Evolutionary conservation across 345 rosid species (phyloP), one percentile per base, ranked within the genome.

Genomic region (Euphorbia peplus): DNA sequence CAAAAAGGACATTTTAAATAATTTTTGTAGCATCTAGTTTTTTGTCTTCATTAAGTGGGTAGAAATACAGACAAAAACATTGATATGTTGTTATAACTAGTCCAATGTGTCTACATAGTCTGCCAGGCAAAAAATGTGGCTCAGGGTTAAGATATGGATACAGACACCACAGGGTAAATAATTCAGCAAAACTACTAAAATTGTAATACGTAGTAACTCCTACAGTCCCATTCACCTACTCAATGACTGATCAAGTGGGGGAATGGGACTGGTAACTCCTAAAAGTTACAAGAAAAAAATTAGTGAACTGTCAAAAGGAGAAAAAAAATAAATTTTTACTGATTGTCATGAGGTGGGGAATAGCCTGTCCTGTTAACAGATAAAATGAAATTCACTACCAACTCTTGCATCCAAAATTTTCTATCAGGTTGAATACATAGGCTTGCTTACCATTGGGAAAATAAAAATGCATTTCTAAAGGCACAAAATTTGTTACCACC

Each of bases 81-180:
- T 28, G 41, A 53, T 16, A 52, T 32, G 47, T 39, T 52, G 70
- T 11, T 16, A 35, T 13, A 52, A 21, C 4, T 51, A 12, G 4
- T 32, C 29, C 10, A 11, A 52, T 51, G 58, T 32, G 58, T 12
- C 48, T 15, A 35, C 4, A 35, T 37, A 48, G 22, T 51, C 60
- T 18, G 30, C 69, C 70, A 52, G 21, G 62, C n/a, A 42, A 67
- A 54, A 37, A 25, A 4, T 22, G 24, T 37, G 70, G 61, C 61
- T 39, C 50, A 37, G 7, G 48, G 48, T 21, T 37, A 44, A 32
- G 60, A 25, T 37, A 14, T 53, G 22, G 18, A 39, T 15, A 66
- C 29, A 1, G 16, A 51, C 69, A 24, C 21, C 3, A n/a, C 51
- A 21, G 50, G 18, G 8, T 11, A 18, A 35, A 64, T n/a, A 29